Conservation (phyloP, 208 protist genomes). For the Phytomonas francai region DNA sequence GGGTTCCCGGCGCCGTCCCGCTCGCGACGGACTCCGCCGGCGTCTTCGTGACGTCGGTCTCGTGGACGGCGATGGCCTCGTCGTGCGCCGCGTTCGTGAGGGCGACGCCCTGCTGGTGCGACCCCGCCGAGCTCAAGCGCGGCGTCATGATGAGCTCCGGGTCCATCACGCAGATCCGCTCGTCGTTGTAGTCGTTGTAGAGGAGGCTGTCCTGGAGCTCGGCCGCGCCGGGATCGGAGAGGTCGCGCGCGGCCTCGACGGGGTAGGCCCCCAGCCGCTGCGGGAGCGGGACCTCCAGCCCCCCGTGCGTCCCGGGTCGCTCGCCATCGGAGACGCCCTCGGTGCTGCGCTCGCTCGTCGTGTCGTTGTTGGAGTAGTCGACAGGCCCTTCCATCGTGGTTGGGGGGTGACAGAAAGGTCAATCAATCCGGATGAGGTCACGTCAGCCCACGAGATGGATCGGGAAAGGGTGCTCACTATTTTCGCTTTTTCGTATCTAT, state of each 20-base stretch:
- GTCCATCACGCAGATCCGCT: conserved; percentile 57
- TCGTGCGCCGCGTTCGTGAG: conserved; percentile 62
- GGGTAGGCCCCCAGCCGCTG: neutral
- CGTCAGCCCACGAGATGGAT: too few relatives aligned
- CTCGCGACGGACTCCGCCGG: conserved; percentile 21
- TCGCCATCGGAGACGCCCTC: neutral
- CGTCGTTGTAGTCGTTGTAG: conserved; percentile 85
- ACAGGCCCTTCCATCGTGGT: too few relatives aligned
- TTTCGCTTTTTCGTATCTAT: too few relatives aligned
- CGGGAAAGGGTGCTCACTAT: too few relatives aligned
- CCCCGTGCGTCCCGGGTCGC: neutral
- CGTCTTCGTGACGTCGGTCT: conserved; percentile 16
- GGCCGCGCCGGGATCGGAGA: neutral
- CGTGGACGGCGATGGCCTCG: conserved; percentile 39
- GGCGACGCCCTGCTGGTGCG: too few relatives aligned
- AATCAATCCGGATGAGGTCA: too few relatives aligned
- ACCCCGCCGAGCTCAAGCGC: too few relatives aligned
- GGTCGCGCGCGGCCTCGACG: conserved; percentile 3
- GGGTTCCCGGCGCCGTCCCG: conserved; percentile 10
- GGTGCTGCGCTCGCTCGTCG: neutral
- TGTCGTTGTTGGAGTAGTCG: neutral
- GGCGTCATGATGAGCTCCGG: conserved; percentile 55
- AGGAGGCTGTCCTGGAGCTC: conserved; percentile 26
- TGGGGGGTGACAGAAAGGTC: too few relatives aligned
- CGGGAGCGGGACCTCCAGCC: neutral